Evolutionary conservation across 1,284 basidiomycete species (phyloP), one percentile per base, ranked within the genome.

Genomic region (Cryptococcus sp.): DNA sequence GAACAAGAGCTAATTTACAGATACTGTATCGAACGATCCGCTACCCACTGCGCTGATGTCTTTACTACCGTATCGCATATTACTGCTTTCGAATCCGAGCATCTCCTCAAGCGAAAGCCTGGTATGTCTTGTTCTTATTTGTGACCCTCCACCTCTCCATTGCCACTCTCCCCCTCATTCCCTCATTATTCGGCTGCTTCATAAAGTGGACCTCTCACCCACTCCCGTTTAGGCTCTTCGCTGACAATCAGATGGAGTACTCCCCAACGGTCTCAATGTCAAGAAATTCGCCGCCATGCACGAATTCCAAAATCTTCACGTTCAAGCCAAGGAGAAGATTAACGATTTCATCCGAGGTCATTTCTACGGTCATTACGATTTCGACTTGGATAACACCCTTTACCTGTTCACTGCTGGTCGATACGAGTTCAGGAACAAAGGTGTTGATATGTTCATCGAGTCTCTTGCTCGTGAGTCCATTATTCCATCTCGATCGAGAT

Each of bases 331-430:
- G 76, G 85, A 86, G 44, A 98, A 98, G 79, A 98, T 98, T 72
- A 89, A 97, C 78, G 94, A 98, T 66, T 98, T 98, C 61, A 83
- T 97, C 50, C 83, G 91, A 50, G 94, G 94, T 13, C 94, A 98
- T 75, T 98, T 98, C 77, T 98, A 98, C 74, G 93, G 94, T 10
- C 88, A 96, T 73, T 93, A 90, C 74, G 87, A 96, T 75, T 96
- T 94, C 72, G 89, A 94, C 74, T 80, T 92, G 44, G 91, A 98
- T 42, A 94, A 97, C 76, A 98, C 93, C 2, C 80, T 98, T 56
- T 98, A 98, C 78, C 85, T 97, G 82, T 98, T 98, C 79, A 98
- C 91, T 14, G 94, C 94, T n/a, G 94, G 94, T 45, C 84, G 94
- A 46, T 98, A 98, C 76, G 94, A 98, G 76, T 98, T 96, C 76